phyloP scores from a whole-genome alignment of 108 stramenopile genomes.

The Licmophora abbreviata region DNA sequence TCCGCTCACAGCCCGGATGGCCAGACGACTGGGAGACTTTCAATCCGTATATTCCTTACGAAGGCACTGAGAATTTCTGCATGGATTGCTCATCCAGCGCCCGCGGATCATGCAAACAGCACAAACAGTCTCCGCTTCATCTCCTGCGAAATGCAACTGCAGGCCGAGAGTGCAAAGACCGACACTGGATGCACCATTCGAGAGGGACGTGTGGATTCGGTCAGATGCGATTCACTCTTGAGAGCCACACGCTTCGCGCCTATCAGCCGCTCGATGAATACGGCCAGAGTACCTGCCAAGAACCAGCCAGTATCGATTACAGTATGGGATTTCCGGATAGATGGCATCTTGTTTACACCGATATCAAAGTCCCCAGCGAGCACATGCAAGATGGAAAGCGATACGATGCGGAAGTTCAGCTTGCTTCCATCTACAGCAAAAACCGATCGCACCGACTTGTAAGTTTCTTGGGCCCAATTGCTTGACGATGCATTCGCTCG shows the following conservation, averaged over 20 bases:
- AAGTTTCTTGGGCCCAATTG: constrained; percentile 3
- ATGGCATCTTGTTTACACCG: constrained; percentile 37
- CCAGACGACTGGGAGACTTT: constrained; percentile 20
- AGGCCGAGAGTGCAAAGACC: neutral
- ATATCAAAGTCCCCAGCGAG: constrained; percentile 33
- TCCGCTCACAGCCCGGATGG: constrained; percentile 30
- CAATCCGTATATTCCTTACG: constrained; percentile 6
- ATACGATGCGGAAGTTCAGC: constrained; percentile 38
- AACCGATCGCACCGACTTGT: constrained; percentile 2
- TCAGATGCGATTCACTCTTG: neutral
- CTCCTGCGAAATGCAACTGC: constrained; percentile 33
- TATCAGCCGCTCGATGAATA: constrained; percentile 1
- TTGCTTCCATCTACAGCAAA: constrained; percentile 15
- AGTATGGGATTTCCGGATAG: constrained; percentile 37
- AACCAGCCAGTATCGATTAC: constrained; percentile 20
- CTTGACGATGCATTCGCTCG: too few species aligned
- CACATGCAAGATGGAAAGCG: constrained; percentile 39
- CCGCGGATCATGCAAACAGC: neutral
- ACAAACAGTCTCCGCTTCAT: constrained; percentile 51
- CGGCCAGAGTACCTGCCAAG: constrained; percentile 2
- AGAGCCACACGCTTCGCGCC: constrained; percentile 13
- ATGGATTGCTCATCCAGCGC: neutral
- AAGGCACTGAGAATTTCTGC: constrained; percentile 2
- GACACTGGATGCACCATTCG: constrained; percentile 13
- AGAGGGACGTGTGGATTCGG: constrained; percentile 4